Conservation (phyloP, 1,139 yeast species). For the Suhomyces taliae region DNA sequence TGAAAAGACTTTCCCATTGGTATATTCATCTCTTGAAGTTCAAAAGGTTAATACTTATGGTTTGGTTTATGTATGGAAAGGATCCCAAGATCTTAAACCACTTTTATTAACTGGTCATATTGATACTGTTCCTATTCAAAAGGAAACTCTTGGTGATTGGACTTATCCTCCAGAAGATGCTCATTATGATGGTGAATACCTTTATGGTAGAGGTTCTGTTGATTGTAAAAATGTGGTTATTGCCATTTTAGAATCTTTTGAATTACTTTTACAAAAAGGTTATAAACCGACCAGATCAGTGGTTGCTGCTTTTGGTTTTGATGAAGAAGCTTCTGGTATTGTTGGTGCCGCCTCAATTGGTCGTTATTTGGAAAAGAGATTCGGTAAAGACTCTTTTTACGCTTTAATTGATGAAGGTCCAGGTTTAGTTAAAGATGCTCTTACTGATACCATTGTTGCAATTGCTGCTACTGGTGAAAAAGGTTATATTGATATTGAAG, state of each 20-base stretch:
- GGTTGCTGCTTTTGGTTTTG: conserved; percentile 65
- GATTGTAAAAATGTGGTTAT: conserved; percentile 64
- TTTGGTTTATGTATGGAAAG: conserved; percentile 66
- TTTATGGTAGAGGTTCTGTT: conserved; percentile 67
- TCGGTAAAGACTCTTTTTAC: conserved; percentile 57
- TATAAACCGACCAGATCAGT: conserved; percentile 57
- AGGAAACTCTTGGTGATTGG: conserved; percentile 60
- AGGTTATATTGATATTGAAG: conserved; percentile 55
- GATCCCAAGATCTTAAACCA: conserved; percentile 61
- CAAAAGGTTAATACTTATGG: conserved; percentile 67
- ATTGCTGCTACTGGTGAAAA: conserved; percentile 60
- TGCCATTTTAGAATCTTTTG: conserved; percentile 60
- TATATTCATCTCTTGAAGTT: conserved; percentile 48
- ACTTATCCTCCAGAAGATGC: conserved; percentile 69
- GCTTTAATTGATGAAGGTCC: conserved; percentile 67
- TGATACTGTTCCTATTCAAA: conserved; percentile 81
- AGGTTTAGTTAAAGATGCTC: conserved; percentile 31
- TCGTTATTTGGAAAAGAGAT: conserved; percentile 42
- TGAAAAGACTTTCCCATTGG: conserved; percentile 56
- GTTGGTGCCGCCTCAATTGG: conserved; percentile 54
- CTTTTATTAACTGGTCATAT: conserved; percentile 72
- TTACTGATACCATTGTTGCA: conserved; percentile 37
- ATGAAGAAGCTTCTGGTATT: conserved; percentile 68
- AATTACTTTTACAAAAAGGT: conserved; percentile 42
- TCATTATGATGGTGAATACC: conserved; percentile 43